Evolutionary conservation across 140 eudicot genomes (phyloP).

Genomic region (Cichorium intybus): DNA sequence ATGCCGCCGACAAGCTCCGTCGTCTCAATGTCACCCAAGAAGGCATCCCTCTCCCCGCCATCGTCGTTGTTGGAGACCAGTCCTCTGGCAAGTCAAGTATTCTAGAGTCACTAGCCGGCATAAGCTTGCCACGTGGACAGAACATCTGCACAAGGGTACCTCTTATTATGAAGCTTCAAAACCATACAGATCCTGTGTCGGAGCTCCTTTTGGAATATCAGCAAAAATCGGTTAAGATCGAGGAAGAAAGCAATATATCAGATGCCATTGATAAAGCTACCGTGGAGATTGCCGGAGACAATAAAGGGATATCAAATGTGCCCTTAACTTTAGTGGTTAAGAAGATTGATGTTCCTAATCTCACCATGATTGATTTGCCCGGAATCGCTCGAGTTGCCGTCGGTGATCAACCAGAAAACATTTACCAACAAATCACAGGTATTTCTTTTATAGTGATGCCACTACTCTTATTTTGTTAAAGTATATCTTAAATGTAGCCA

Average conservation of each 20-base stretch:
- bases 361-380: constrained; percentile 44
- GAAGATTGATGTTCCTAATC: constrained; percentile 40
- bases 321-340: constrained; percentile 29
- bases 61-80: constrained; percentile 42
- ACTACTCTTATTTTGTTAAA: no score
- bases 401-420: constrained; percentile 33
- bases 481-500: no score
- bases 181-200: background rate
- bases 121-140: constrained; percentile 36
- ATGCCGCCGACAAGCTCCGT: constrained; percentile 34
- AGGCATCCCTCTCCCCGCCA: constrained; percentile 39
- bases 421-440: constrained; percentile 36
- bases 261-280: constrained; percentile 33
- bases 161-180: constrained; percentile 37
- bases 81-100: constrained; percentile 41
- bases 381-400: constrained; percentile 37
- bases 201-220: constrained; percentile 28
- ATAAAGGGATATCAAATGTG: constrained; percentile 30
- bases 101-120: constrained; percentile 41
- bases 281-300: constrained; percentile 26
- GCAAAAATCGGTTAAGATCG: constrained; percentile 7
- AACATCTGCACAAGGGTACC: constrained; percentile 38
- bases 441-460: background rate
- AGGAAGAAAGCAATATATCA: constrained; percentile 4
- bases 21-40: constrained; percentile 36